Base-by-base conservation (phyloP, 2,329 filamentous ascomycete species). In the Nemania diffusa region DNA sequence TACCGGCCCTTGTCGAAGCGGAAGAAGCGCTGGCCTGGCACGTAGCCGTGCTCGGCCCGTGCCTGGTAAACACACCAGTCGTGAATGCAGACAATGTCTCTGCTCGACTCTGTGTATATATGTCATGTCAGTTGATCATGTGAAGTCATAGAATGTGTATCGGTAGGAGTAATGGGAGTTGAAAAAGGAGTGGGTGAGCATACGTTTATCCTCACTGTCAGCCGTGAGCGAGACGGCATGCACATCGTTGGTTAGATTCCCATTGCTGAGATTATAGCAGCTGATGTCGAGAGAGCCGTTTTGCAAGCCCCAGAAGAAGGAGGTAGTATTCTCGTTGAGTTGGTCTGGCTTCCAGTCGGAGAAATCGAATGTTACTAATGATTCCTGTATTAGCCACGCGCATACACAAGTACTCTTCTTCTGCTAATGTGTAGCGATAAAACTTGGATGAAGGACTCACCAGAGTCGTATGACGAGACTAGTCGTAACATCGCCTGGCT, bases 31-130 rank as follows among this genome's bases (percentile, higher is more conserved):
- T 71, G 69, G 4, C 62, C 62, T 1, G 59, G 52, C 9, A 69
- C 58, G 32, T 69, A 71, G 2, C 58, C 44, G 48, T 57, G 42
- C 5, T 64, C 53, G 2, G 50, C 26, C 17, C 50, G 59, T 27
- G 67, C 69, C 50, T 67, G 69, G 24, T 67, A 42, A 24, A 71
- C 51, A 26, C 67, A 69, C 69, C 69, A 71, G 60, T 71, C 69
- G n/a, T 71, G 67, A 52, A 71, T 58, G 52, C 52, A 67, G 42
- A 69, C 48, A 20, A 69, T 66, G 48, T 69, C 67, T 13, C 64
- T 62, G 34, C 67, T 50, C 15, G 69, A 57, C 56, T 69, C 69
- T 71, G 15, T 17, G 17, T 37, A 3, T 42, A 0, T 8, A 22
- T 13, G 34, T 20, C 24, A 44, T 29, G 17, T 51, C 11, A 52